A percentile compares a stretch with the other conserved stretches of the same genome.
Conservation (phyloP, 2,329 filamentous ascomycete genomes). For the Colletotrichum tofieldiae region DNA sequence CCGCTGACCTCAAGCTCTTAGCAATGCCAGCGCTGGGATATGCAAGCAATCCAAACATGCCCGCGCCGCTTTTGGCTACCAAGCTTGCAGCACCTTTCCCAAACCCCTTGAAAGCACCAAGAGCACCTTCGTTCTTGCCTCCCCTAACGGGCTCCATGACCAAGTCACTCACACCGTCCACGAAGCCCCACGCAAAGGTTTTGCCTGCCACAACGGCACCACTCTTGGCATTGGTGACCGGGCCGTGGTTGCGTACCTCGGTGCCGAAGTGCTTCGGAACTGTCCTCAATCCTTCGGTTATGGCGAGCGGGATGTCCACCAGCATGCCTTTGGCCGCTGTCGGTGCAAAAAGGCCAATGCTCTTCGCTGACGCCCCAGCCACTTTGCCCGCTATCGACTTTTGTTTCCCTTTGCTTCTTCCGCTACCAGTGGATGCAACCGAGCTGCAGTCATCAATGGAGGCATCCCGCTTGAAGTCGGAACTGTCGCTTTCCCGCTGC, state of each 20-base stretch:
- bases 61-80: slow-evolving; percentile 40
- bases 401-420: slow-evolving; percentile 55
- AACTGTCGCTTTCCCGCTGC: too few species aligned
- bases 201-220: slow-evolving; percentile 61
- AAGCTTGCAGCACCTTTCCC: slow-evolving; percentile 57
- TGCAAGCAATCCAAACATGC: slow-evolving; percentile 43
- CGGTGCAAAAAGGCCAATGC: slow-evolving; percentile 48
- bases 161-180: slow-evolving; percentile 62
- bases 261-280: slow-evolving; percentile 67
- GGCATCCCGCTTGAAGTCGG: slow-evolving; percentile 62
- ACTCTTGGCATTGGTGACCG: slow-evolving; percentile 61
- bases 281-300: slow-evolving; percentile 67
- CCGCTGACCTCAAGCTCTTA: slow-evolving; percentile 38
- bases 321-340: slow-evolving; percentile 55
- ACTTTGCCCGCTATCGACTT: slow-evolving; percentile 66
- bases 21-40: slow-evolving; percentile 43
- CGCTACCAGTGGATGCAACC: slow-evolving; percentile 43
- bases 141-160: slow-evolving; percentile 59
- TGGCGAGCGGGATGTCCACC: slow-evolving; percentile 63
- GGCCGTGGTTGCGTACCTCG: slow-evolving; percentile 54
- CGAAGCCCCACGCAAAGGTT: slow-evolving; percentile 60
- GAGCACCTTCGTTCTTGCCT: slow-evolving; percentile 55
- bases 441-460: slow-evolving; percentile 3
- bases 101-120: slow-evolving; percentile 59
- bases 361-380: slow-evolving; percentile 35